Evolutionary conservation across 2,329 filamentous ascomycete species (phyloP), one percentile per base, ranked within the genome.

Genomic region (Ophiostoma angusticollis): DNA sequence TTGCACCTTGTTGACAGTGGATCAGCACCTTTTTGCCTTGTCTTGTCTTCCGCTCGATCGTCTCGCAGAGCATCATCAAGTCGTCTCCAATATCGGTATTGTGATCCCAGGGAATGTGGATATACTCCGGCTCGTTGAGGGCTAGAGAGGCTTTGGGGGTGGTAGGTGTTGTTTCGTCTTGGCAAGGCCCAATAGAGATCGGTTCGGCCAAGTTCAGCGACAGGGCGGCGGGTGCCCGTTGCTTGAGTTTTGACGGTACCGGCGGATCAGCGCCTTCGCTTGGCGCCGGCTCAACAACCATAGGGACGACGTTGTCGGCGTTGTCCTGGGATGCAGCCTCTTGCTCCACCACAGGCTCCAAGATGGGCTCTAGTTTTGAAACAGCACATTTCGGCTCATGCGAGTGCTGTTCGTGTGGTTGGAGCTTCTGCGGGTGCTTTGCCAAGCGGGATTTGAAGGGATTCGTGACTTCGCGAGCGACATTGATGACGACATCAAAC

Each of bases 91-190:
- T 89, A 43, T 91, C 81, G 0, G 83, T 89, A 58, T 89, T 87
- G 60, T 91, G 84, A 45, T 91, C 84, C 84, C 84, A 91, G 2
- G 76, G 80, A 51, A 91, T 79, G 54, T 93, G 84, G 13, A 91
- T 83, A 51, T 93, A 93, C 55, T 93, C 84, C 1, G 84, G 84
- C 32, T 72, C 61, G 36, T 64, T 69, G 7, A 47, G 16, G 2
- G 23, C 18, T 27, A 57, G 57, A 2, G 56, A 55, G 11, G 72
- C 67, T 53, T 71, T 76, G 3, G 74, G 72, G 0, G 71, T 74
- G 1, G 72, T 74, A 5, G 74, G 72, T 1, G 69, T 71, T 28
- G 50, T 50, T 2, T 57, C 52, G 9, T 58, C 59, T 6, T 64
- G 38, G 12, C 12, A 21, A 3, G 39, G 8, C 60, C 14, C 57